Evolutionary conservation across 169 alveolate genomes (phyloP).

Genomic region (Cryptosporidium andersoni): DNA sequence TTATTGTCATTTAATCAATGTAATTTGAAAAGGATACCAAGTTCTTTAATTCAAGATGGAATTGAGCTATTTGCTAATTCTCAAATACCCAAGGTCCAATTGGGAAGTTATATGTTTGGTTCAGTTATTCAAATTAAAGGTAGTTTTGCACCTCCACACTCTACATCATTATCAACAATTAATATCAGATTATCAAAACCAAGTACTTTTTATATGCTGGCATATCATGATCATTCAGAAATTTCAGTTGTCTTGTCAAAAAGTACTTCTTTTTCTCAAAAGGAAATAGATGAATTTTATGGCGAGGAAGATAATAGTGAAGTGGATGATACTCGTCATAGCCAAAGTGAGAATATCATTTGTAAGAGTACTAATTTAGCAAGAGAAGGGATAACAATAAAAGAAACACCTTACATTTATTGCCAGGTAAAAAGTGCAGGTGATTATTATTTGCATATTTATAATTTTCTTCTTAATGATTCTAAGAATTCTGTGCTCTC

Average conservation of each 20-base stretch:
- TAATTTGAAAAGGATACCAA: constrained; percentile 12
- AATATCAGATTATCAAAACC: constrained; percentile 33
- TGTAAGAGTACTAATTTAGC: constrained; percentile 11
- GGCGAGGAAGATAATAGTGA: constrained; percentile 10
- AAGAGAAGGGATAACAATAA: constrained; percentile 2
- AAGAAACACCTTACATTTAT: constrained; percentile 32
- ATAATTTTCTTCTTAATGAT: constrained; percentile 38
- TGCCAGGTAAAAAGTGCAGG: constrained; percentile 19
- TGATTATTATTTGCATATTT: constrained; percentile 44
- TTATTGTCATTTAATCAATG: constrained; percentile 24
- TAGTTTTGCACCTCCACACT: constrained; percentile 24
- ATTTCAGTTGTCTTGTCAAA: constrained; percentile 34
- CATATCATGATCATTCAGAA: constrained; percentile 65
- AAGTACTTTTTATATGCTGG: constrained; percentile 20
- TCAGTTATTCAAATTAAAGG: constrained; percentile 9
- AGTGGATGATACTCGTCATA: background rate
- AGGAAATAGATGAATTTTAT: constrained; percentile 61
- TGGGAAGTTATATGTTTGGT: background rate
- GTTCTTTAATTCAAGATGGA: constrained; percentile 35
- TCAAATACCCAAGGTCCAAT: background rate
- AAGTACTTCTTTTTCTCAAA: constrained; percentile 4
- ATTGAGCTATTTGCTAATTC: background rate
- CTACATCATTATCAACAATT: constrained; percentile 10
- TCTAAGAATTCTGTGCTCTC: constrained; percentile 31
- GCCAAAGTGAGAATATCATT: background rate